A percentile compares a stretch with the other conserved stretches of the same genome.
Evolutionary conservation across 2,329 filamentous ascomycete genomes (phyloP).

Genomic region (Hypoxylon sp.): DNA sequence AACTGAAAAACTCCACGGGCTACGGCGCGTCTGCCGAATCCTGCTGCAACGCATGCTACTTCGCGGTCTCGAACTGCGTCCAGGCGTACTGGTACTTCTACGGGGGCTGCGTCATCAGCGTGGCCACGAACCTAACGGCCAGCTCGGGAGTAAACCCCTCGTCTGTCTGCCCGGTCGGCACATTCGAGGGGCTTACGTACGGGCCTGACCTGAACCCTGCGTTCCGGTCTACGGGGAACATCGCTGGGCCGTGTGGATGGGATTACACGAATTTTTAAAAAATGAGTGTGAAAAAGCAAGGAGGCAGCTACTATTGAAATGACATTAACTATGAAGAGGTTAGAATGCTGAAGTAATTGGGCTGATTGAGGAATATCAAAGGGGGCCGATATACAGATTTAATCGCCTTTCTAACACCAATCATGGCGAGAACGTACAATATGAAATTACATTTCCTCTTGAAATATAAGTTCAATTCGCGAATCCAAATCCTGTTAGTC

Average conservation of each 20-base stretch:
- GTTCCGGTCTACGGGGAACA: conserved; percentile 10
- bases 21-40: background rate
- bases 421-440: background rate
- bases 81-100: background rate
- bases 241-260: conserved; percentile 16
- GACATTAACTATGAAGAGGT: background rate
- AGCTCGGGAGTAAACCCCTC: background rate
- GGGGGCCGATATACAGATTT: background rate
- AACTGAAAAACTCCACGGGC: background rate
- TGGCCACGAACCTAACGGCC: background rate
- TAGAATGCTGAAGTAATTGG: background rate
- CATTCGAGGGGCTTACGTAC: conserved; percentile 1
- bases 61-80: background rate
- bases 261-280: conserved; percentile 18
- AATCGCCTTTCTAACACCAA: conserved; percentile 1
- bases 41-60: background rate
- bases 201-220: conserved; percentile 7
- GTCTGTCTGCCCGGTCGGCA: background rate
- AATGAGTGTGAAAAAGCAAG: background rate
- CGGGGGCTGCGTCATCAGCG: background rate
- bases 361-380: background rate
- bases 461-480: background rate
- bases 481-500: background rate
- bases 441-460: background rate
- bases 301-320: no score